Conservation (phyloP, 441 rosid genomes). For the Populus hybrid region DNA sequence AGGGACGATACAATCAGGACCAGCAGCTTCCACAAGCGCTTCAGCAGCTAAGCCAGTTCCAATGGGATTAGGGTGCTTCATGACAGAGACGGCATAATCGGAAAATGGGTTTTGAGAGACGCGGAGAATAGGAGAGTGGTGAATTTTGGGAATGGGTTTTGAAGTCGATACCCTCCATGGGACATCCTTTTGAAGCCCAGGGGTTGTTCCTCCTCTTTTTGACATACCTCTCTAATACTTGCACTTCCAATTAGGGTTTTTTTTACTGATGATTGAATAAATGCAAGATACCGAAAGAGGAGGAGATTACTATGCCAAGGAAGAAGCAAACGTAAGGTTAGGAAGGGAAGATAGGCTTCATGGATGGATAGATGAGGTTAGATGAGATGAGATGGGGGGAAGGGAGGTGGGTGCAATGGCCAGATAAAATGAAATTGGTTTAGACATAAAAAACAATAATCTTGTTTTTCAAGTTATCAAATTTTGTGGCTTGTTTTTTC, state of each 20-base stretch:
- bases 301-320: not conserved
- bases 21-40: slow-evolving; percentile 82
- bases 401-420: not conserved
- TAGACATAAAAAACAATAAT: not conserved
- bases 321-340: not conserved
- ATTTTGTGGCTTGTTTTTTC: not conserved
- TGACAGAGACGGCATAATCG: slow-evolving; percentile 55
- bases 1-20: slow-evolving; percentile 85
- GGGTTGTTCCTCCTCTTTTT: slow-evolving; percentile 44
- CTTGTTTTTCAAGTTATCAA: not conserved
- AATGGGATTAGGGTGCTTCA: slow-evolving; percentile 82
- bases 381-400: too few species aligned
- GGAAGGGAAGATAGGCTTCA: not conserved
- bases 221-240: slow-evolving; percentile 32
- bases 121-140: slow-evolving; percentile 62
- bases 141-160: slow-evolving; percentile 70
- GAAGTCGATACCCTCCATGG: slow-evolving; percentile 68
- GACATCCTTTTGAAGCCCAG: slow-evolving; percentile 61
- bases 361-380: not conserved
- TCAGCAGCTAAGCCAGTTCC: slow-evolving; percentile 73
- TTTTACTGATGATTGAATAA: not conserved
- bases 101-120: slow-evolving; percentile 50
- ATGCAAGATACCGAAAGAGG: not conserved
- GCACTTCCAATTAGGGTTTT: not conserved
- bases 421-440: not conserved